Evolutionary conservation across 345 rosid species (phyloP).

Genomic region (Carallia brachiata): DNA sequence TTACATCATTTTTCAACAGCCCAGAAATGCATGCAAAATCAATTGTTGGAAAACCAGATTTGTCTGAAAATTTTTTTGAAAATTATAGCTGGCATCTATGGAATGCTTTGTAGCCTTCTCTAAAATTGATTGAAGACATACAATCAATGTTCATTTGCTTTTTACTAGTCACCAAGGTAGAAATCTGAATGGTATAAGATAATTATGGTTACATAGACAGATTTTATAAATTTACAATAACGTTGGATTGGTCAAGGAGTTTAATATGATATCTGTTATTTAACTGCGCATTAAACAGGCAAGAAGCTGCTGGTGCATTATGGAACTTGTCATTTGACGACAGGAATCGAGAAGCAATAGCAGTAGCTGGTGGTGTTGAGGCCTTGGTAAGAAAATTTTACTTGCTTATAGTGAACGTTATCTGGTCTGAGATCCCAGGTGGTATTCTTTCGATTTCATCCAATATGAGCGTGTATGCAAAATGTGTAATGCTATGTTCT

Average conservation of each 20-base stretch:
- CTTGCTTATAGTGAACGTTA: constrained; percentile 4
- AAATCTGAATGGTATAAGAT: too few species aligned
- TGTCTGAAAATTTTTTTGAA: too few species aligned
- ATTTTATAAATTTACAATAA: neutral
- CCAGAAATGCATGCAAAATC: too few species aligned
- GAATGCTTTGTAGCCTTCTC: too few species aligned
- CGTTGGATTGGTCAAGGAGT: neutral
- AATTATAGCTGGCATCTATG: too few species aligned
- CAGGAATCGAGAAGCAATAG: constrained; percentile 44
- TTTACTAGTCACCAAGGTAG: too few species aligned
- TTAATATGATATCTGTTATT: constrained; percentile 3
- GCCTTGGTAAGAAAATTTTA: constrained; percentile 32
- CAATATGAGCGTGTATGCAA: constrained; percentile 8
- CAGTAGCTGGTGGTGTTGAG: constrained; percentile 37
- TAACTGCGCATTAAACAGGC: constrained; percentile 23
- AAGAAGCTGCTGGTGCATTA: constrained; percentile 30
- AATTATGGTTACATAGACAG: neutral
- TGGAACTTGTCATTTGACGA: constrained; percentile 35
- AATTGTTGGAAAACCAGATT: too few species aligned
- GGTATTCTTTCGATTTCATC: neutral
- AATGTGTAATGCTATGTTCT: neutral
- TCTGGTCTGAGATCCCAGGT: constrained; percentile 4
- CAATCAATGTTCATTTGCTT: too few species aligned
- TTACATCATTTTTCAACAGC: neutral
- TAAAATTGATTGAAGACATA: too few species aligned